Base-by-base conservation (phyloP, 257 asterid species). In the Solanum boliviense region DNA sequence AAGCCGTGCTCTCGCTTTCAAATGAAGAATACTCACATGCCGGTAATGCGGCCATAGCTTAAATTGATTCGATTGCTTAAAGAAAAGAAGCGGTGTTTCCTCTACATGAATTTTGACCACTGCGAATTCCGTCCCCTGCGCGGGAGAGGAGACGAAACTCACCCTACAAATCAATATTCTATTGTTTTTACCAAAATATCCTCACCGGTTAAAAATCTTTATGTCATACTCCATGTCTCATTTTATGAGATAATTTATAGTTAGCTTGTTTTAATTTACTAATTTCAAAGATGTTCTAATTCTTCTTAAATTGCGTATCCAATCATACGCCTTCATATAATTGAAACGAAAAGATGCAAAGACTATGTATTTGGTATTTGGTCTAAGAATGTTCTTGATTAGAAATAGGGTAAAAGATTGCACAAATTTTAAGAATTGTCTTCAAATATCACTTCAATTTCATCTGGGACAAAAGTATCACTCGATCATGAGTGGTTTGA, bases 1-100 rank as follows among this genome's bases (percentile, higher is more conserved):
- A 56, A 7, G 27, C 71, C 58, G 88, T 75, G 86, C 27, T 78
- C 87, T 83, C 48, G 70, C 89, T 88, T 88, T 83, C 87, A 16
- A 71, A 18, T 46, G 75, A 83, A 83, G 89, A 56, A 70, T 83
- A 9, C 52, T 82, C 87, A 83, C 84, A 11, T 82, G 87, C 84
- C 68, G 38, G 71, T 20, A 3, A 52, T 39, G 32, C 83, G 4
- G 72, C 29, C 76, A 34, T 79, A 68, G 58, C 88, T 76, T 83
- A 36, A 29, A 44, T 13, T 41, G 44, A 86, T 46, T 88, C 15
- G 86, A 44, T 88, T 88, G 78, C 89, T 88, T 82, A 15, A 31
- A 34, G n/a, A 44, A 8, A 27, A 52, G 39, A 34, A n/a, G 73
- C 83, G 21, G 75, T 88, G 89, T 83, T 83, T 72, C 89, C 89